Base-by-base conservation (phyloP, 306 rosid species). In the Herpetospermum pedunculosum region DNA sequence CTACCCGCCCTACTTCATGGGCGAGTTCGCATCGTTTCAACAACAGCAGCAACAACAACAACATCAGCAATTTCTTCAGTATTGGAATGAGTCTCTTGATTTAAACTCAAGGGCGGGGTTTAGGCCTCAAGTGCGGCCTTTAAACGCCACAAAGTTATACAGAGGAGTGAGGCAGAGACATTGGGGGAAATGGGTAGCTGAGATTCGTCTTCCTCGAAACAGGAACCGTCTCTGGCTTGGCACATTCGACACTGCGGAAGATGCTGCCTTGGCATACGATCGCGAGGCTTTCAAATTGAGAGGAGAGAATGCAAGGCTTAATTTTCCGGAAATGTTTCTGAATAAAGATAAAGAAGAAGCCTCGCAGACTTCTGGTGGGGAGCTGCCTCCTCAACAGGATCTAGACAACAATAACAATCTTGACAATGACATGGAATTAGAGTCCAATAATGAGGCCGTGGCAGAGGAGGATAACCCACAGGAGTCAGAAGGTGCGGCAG, bases 151-250 rank as follows among this genome's bases (percentile, higher is more conserved):
- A 0, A 94, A 88, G 78, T 96, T 94, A 18, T 94, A 94, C 75
- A 84, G 98, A 58, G 98, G 98, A 73, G 98, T 94, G 68, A 86
- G 98, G 72, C 98, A 94, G 71, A 87, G 98, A 52, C 98, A 94
- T 80, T 94, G 98, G 98, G 98, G 98, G 0, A 94, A 94, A 86
- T 94, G 98, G 98, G 98, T 94, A 0, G 98, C 98, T 1, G 98
- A 94, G 70, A 94, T 94, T 70, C 96, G 98, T 71, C 88, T 94
- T 3, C 98, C 98, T 77, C 85, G 92, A 25, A 85, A 94, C 73
- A 81, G 98, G 74, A 85, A 97, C 28, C 92, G 98, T 34, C 92
- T 94, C 26, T 94, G 98, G 98, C 88, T 94, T 0, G 98, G 98
- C 74, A 94, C 98, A 32, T 94, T 91, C 44, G 98, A 94, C 88